These are phyloP conservation scores for Manihot esculenta DNA, from an alignment of 441 rosid species.

Conservation along the genomic window DNA sequence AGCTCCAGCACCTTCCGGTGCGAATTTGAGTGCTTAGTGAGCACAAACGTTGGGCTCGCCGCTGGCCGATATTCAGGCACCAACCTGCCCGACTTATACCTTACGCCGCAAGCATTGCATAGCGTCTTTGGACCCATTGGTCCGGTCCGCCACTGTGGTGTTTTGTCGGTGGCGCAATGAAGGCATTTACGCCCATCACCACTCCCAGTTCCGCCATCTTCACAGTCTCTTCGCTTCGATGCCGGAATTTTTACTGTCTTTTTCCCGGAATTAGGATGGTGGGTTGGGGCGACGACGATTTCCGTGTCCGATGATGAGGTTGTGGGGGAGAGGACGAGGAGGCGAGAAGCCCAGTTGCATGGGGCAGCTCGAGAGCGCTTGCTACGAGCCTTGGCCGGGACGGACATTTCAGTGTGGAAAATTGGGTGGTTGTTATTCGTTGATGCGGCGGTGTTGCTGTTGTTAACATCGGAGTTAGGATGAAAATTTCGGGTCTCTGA, in stretches of 20 bases:
- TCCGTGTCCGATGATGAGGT: constrained; percentile 38
- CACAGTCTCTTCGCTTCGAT: constrained; percentile 30
- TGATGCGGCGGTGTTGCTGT: constrained; percentile 2
- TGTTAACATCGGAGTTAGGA: constrained; percentile 20
- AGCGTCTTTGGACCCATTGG: constrained; percentile 93
- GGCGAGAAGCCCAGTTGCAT: constrained; percentile 78
- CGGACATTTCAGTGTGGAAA: constrained; percentile 46
- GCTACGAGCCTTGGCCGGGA: constrained; percentile 95
- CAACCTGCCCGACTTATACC: constrained; percentile 82
- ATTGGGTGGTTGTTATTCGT: constrained; percentile 33
- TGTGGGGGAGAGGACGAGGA: constrained; percentile 46
- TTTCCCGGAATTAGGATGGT: constrained; percentile 22
- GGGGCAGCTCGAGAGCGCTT: constrained; percentile 79
- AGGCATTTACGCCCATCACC: constrained; percentile 57
- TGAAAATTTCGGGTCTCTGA: constrained; percentile 37
- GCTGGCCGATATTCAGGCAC: constrained; percentile 95
- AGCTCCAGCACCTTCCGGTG: constrained; percentile 91
- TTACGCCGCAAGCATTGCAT: constrained; percentile 91
- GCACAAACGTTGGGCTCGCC: constrained; percentile 78
- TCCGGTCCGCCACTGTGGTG: constrained; percentile 97
- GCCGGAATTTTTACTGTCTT: constrained; percentile 29
- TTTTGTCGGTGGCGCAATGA: constrained; percentile 89
- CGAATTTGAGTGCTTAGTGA: constrained; percentile 82
- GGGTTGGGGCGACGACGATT: constrained; percentile 15
- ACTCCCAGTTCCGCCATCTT: constrained; percentile 24